phyloP scores from a whole-genome alignment of 345 rosid species.

The Murraya koenigii region DNA sequence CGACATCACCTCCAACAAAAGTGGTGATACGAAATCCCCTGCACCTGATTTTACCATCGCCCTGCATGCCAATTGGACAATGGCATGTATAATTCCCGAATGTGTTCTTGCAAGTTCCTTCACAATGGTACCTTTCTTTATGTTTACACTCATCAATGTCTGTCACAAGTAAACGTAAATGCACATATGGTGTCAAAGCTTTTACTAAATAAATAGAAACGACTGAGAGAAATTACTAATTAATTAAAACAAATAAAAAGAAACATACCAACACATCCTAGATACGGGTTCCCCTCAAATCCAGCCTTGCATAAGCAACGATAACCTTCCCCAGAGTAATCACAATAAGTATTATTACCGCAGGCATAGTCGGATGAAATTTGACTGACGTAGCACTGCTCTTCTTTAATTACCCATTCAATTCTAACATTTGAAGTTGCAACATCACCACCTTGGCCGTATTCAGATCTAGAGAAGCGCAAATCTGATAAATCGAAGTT shows the following conservation, averaged over 20 bases:
- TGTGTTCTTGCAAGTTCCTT: conserved; percentile 5
- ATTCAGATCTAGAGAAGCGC: too few relatives aligned
- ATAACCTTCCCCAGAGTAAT: background rate
- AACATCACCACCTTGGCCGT: too few relatives aligned
- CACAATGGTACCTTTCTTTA: background rate
- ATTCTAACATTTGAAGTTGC: background rate
- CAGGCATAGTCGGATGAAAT: too few relatives aligned
- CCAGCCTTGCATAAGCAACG: background rate
- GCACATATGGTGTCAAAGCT: too few relatives aligned
- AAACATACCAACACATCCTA: background rate
- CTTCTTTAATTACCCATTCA: conserved; percentile 8
- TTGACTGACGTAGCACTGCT: too few relatives aligned
- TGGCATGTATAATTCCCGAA: background rate
- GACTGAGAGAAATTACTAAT: too few relatives aligned
- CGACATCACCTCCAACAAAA: too few relatives aligned
- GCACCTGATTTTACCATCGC: background rate
- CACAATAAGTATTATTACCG: background rate
- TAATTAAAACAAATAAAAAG: too few relatives aligned
- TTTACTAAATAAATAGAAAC: too few relatives aligned
- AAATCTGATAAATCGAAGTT: background rate
- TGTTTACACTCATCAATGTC: conserved; percentile 8
- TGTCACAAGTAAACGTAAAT: too few relatives aligned
- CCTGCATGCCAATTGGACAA: background rate
- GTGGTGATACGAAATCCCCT: background rate
- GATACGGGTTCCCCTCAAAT: background rate